These are phyloP conservation scores for Lepidium campestre DNA, from an alignment of 441 rosid species.

Conservation along the genomic window DNA sequence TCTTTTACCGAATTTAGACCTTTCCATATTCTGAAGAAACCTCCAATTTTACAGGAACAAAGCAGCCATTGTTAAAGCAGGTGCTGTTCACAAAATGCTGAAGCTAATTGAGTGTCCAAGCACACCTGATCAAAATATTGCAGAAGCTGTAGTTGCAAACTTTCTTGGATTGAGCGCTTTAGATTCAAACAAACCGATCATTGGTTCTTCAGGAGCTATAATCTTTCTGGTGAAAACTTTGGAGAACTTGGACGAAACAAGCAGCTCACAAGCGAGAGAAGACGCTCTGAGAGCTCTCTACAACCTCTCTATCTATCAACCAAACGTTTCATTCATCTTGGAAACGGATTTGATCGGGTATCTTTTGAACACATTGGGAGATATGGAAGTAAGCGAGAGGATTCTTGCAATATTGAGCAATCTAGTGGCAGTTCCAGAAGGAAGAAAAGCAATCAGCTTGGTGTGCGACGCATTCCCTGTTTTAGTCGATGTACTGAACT, in stretches of 20 bases:
- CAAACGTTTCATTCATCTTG: constrained; percentile 50
- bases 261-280: constrained; percentile 62
- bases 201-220: constrained; percentile 92
- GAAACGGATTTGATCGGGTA: constrained; percentile 58
- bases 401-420: constrained; percentile 76
- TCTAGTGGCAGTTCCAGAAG: constrained; percentile 69
- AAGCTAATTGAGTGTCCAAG: constrained; percentile 65
- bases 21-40: not conserved
- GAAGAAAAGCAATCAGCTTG: constrained; percentile 62
- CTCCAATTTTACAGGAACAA: constrained; percentile 59
- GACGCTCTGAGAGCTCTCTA: constrained; percentile 87
- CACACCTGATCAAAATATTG: constrained; percentile 44
- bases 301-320: constrained; percentile 68
- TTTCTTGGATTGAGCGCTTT: constrained; percentile 89
- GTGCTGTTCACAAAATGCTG: constrained; percentile 90
- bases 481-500: constrained; percentile 77
- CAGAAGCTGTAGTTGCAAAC: constrained; percentile 86
- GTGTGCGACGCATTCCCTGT: constrained; percentile 61
- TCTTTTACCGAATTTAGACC: not conserved
- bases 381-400: constrained; percentile 90
- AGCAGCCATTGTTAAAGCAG: constrained; percentile 96
- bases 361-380: constrained; percentile 62
- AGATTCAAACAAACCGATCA: constrained; percentile 82
- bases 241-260: constrained; percentile 30
- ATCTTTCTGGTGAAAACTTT: constrained; percentile 66